A percentile compares a stretch with the other conserved stretches of the same genome.
These are phyloP conservation scores for Boletus coccyginus DNA, from an alignment of 768 basidiomycete genomes.

Conservation along the genomic window DNA sequence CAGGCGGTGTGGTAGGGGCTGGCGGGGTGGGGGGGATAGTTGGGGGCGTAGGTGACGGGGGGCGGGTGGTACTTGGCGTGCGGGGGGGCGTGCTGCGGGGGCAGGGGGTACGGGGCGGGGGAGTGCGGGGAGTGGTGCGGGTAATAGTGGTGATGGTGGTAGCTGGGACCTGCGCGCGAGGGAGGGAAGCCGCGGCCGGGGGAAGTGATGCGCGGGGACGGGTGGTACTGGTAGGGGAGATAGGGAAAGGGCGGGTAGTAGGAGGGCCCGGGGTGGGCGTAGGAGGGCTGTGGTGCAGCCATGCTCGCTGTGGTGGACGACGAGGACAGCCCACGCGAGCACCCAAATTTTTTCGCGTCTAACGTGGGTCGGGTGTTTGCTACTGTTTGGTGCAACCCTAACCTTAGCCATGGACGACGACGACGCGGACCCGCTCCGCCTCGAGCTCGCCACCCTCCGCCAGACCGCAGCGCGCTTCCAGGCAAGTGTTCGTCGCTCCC, in stretches of 20 bases:
- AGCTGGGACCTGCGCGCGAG: conserved; percentile 28
- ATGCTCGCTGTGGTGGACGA: conserved; percentile 21
- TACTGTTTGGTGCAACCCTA: conserved; percentile 19
- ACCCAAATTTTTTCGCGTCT: conserved; percentile 1
- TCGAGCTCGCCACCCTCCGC: conserved; percentile 46
- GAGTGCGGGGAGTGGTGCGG: too few relatives aligned
- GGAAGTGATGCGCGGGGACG: conserved; percentile 33
- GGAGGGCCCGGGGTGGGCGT: conserved; percentile 28
- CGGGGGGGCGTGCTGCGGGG: too few relatives aligned
- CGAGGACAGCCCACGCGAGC: too few relatives aligned
- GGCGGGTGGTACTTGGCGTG: conserved; percentile 18
- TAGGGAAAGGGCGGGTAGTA: conserved; percentile 35
- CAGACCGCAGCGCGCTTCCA: conserved; percentile 49
- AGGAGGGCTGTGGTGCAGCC: conserved; percentile 25
- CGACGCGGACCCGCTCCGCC: conserved; percentile 44
- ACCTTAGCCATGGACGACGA: conserved; percentile 19
- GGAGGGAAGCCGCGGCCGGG: too few relatives aligned
- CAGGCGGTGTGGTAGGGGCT: conserved; percentile 41
- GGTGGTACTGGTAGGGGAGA: conserved; percentile 34
- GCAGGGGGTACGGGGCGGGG: too few relatives aligned
- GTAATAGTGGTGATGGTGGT: conserved; percentile 36
- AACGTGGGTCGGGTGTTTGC: conserved; percentile 13
- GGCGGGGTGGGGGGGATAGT: conserved; percentile 19
- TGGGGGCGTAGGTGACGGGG: conserved; percentile 36
- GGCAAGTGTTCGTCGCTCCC: conserved; percentile 27